Conservation (phyloP, 2,329 filamentous ascomycete genomes). For the Calonectria pseudoreteaudii region DNA sequence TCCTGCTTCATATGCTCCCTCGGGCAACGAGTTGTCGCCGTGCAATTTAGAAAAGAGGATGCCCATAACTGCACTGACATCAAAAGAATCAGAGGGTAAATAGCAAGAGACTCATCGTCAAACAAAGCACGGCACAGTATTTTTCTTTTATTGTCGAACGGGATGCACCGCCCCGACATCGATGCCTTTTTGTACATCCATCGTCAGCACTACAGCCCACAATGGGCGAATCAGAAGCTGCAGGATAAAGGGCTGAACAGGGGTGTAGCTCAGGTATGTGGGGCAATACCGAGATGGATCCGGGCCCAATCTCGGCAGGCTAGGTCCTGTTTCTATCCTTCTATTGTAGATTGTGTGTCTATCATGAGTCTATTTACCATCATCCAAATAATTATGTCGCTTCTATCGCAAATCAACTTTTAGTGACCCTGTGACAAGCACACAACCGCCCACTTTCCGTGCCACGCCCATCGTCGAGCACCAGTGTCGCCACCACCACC, state of each 20-base stretch:
- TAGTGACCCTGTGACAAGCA: conserved; percentile 56
- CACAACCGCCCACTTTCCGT: conserved; percentile 96
- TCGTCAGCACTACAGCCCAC: neutral
- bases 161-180: neutral
- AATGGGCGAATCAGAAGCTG: conserved; percentile 1
- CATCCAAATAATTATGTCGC: conserved; percentile 8
- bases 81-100: neutral
- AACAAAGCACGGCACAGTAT: neutral
- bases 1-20: conserved; percentile 18
- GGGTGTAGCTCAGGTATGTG: conserved; percentile 10
- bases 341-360: conserved; percentile 7
- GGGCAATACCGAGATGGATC: conserved; percentile 2
- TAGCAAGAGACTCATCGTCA: neutral
- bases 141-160: neutral
- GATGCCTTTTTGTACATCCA: neutral
- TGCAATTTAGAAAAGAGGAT: conserved; percentile 30
- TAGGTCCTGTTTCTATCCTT: conserved; percentile 14
- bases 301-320: neutral
- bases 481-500: conserved; percentile 78
- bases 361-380: conserved; percentile 26
- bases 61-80: conserved; percentile 18
- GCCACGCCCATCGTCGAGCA: conserved; percentile 91
- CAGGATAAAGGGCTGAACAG: neutral
- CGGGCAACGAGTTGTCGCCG: conserved; percentile 19
- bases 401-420: conserved; percentile 16